Base-by-base conservation (phyloP, 2,329 filamentous ascomycete genomes). In the Penicillium nordicum region DNA sequence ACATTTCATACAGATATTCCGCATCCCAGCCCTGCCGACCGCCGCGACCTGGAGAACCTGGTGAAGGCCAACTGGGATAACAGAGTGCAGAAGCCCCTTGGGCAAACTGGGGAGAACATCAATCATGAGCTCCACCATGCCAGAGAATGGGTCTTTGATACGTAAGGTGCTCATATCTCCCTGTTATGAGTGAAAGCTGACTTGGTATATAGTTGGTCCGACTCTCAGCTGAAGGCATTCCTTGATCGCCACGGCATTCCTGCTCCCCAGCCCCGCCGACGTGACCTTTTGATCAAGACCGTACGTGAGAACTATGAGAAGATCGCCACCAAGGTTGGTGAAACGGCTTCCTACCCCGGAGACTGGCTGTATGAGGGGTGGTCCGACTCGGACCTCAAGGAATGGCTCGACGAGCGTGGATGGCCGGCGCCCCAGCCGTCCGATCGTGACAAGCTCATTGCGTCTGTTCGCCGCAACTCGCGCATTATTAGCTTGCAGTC, bases 321-420 rank as follows among this genome's bases (percentile, higher is more conserved):
- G 1, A 76, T 87, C 55, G 91, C 93, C 16, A 86, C 90, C 75
- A 88, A 86, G 74, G 73, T 81, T 53, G 90, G 90, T 58, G 88
- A 97, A 76, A 88, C 90, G 14, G 78, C 84, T 50, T 78, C 85
- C n/a, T 97, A 97, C 70, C 94, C 94, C 34, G 94, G 94, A 38
- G 86, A 97, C 78, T 97, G 94, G 94, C 79, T 97, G 42, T 99
- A 97, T 72, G 83, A 87, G 58, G 82, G 88, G 8, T 99, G 94
- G 94, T 88, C 89, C 50, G 90, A 96, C 63, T 97, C 92, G 63
- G 93, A 97, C 48, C 79, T 96, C 61, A 97, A 97, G 81, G 84
- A 89, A 63, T 99, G 90, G 88, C 87, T 97, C 45, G 94, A 97
- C 68, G 87, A 88, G 64, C 86, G 91, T 64, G 94, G 94, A 50